Evolutionary conservation across 768 basidiomycete genomes (phyloP), one percentile per base, ranked within the genome.

Genomic region (Cystoderma amianthinum): DNA sequence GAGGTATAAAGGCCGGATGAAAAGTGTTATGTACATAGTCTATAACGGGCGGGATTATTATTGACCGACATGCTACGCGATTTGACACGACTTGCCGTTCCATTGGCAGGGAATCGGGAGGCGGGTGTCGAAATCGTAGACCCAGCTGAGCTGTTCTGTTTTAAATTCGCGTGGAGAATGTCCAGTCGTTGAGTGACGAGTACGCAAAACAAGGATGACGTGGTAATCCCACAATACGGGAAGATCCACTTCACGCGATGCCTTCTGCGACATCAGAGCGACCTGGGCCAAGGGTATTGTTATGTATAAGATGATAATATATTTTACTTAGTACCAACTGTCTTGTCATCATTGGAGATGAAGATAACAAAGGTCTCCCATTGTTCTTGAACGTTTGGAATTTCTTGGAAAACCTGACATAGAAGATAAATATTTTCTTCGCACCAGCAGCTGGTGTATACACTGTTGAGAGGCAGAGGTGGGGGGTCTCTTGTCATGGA

Each of bases 141-240:
- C 69, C 82, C 80, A 84, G 35, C 59, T 54, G 39, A 54, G 38
- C n/a, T n/a, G n/a, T n/a, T n/a, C n/a, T n/a, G n/a, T n/a, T n/a
- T n/a, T n/a, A n/a, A n/a, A n/a, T n/a, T n/a, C n/a, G n/a, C n/a
- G n/a, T n/a, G n/a, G n/a, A 21, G 15, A 38, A 6, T 11, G 17
- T 9, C 6, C 11, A 16, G 10, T 11, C 17, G 17, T 12, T 11
- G 10, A 17, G 11, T 38, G 10, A 36, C 47, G 64, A 43, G 64
- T 59, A 32, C 66, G 68, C 21, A 85, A 61, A 35, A 76, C 54
- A 10, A 83, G 68, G 32, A 87, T 58, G 48, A 81, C 82, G 51
- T 86, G 84, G 58, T 87, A 86, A 54, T 87, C 84, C 83, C 83
- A 86, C 32, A 85, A 58, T 15, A 85, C 71, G 32, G 71, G 58